Evolutionary conservation across 164 flowering plant genomes (phyloP), one percentile per base, ranked within the genome.

Genomic region (Macadamia integrifolia): DNA sequence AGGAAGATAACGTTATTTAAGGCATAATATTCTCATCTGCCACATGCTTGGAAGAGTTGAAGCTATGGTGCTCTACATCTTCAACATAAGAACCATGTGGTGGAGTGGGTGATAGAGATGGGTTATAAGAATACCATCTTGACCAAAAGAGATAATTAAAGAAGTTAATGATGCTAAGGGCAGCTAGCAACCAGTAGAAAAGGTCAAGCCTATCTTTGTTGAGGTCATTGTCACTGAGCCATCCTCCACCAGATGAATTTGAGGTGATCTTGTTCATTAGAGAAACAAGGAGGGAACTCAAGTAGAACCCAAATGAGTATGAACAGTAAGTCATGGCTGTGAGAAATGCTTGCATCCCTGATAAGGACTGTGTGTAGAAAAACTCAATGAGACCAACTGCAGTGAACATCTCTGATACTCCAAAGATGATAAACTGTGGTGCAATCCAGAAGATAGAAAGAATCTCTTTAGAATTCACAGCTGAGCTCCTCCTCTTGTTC

Each of bases 321-420:
- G 93, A 86, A 67, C 87, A 86, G 31, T 85, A 86, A 30, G 90
- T 85, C 75, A 88, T 81, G 68, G 90, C 89, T 9, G 89, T 88
- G 48, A 84, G 31, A 64, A 88, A 86, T n/a, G 90, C 80, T 40
- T 84, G 88, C 93, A 85, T 88, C 60, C 88, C 88, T 69, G 80
- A 73, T 52, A 78, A 23, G 10, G 86, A 78, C 52, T 88, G 88
- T 61, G 77, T 80, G 77, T 88, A 88, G 78, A 88, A 86, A 74
- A 88, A 88, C 73, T 88, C 93, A 4, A 86, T 75, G 31, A 88
- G 81, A 6, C 93, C 93, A 17, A 86, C 93, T 0, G 88, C 88
- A 2, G 93, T 88, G 72, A 88, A 82, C 93, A 88, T 86, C 69
- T 88, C 93, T 8, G 90, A 80, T 3, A 86, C 43, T 11, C 93